These are phyloP conservation scores for Xylaria sp. DNA, from an alignment of 2,329 filamentous ascomycete species.

Conservation along the genomic window DNA sequence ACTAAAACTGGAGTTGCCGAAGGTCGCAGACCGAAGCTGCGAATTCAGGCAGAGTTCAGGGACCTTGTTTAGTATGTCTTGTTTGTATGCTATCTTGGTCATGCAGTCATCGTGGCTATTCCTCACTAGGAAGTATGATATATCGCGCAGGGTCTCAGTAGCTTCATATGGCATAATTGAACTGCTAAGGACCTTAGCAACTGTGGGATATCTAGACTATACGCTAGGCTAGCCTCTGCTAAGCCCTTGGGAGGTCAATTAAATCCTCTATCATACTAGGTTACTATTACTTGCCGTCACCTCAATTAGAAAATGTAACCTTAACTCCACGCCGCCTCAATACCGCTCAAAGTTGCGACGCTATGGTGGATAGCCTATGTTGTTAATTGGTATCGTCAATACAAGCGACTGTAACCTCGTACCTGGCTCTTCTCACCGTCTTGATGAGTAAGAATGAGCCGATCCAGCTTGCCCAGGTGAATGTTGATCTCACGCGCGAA, in stretches of 20 bases:
- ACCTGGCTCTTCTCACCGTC: neutral
- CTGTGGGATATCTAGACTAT: neutral
- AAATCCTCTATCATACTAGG: neutral
- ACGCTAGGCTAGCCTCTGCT: neutral
- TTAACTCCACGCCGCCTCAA: conserved; percentile 2
- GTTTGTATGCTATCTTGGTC: neutral
- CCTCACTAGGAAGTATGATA: conserved; percentile 8
- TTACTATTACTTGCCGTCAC: neutral
- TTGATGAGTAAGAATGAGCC: conserved; percentile 7
- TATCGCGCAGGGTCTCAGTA: conserved; percentile 5
- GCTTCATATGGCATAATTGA: conserved; percentile 1
- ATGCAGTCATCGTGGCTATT: conserved; percentile 20
- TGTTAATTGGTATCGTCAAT: neutral
- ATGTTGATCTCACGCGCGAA: neutral
- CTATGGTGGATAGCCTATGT: neutral
- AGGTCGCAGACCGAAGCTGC: conserved; percentile 4
- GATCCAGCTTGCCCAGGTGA: neutral
- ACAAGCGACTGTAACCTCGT: neutral
- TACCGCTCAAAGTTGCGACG: neutral
- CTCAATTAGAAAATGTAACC: conserved; percentile 3
- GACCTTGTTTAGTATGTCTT: neutral
- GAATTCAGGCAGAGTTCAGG: neutral
- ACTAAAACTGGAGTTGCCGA: neutral
- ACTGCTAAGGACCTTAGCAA: neutral
- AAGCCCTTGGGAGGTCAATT: neutral